Conservation (phyloP, 768 basidiomycete genomes). For the Pleurotus platypus region DNA sequence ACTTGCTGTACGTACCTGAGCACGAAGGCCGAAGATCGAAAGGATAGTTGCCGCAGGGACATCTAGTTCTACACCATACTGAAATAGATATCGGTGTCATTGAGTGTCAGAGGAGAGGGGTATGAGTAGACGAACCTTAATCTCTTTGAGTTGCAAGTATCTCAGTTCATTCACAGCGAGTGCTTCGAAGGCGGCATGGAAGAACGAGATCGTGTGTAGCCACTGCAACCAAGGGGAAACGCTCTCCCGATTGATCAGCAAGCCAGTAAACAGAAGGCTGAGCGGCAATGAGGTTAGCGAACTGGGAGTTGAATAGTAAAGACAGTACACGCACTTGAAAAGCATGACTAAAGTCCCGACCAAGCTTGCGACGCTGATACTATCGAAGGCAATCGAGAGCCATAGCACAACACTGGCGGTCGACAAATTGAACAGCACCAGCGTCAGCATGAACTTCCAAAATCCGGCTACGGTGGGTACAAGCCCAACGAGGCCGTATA, state of each 20-base stretch:
- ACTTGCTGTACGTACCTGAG: slow-evolving; percentile 50
- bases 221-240: slow-evolving; percentile 71
- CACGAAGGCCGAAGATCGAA: slow-evolving; percentile 88
- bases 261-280: slow-evolving; percentile 92
- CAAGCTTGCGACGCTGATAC: slow-evolving; percentile 84
- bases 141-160: slow-evolving; percentile 89
- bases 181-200: slow-evolving; percentile 98
- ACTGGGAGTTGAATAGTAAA: neutral
- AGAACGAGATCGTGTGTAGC: slow-evolving; percentile 92
- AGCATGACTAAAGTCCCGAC: slow-evolving; percentile 97
- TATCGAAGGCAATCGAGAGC: slow-evolving; percentile 85
- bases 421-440: slow-evolving; percentile 95
- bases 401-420: slow-evolving; percentile 90
- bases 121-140: slow-evolving; percentile 53
- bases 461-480: slow-evolving; percentile 87
- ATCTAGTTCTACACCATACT: slow-evolving; percentile 97
- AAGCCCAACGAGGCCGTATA: slow-evolving; percentile 92
- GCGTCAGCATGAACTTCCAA: slow-evolving; percentile 97
- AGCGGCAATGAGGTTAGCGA: slow-evolving; percentile 1
- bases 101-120: neutral
- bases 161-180: slow-evolving; percentile 96
- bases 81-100: slow-evolving; percentile 6
- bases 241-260: slow-evolving; percentile 91
- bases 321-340: slow-evolving; percentile 75
- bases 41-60: slow-evolving; percentile 95